phyloP scores from a whole-genome alignment of 2,329 filamentous ascomycete genomes.

The Microcyclospora tardicrescens region DNA sequence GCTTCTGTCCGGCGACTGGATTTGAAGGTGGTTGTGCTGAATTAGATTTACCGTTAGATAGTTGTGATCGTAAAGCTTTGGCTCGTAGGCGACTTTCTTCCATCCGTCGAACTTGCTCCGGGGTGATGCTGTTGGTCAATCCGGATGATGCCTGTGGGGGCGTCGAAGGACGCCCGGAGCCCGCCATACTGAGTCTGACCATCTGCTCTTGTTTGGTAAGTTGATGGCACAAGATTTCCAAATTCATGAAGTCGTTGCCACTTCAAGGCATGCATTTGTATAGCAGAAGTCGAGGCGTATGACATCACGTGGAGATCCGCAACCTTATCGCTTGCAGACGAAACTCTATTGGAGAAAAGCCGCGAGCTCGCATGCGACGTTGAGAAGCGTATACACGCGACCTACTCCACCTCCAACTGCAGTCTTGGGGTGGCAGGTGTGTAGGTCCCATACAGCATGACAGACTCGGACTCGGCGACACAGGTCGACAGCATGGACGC shows the following conservation, averaged over 20 bases:
- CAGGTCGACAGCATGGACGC: conserved; percentile 37
- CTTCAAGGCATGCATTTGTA: too few species aligned
- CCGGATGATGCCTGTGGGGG: conserved; percentile 31
- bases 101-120: conserved; percentile 48
- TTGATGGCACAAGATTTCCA: too few species aligned
- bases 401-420: background rate
- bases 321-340: too few species aligned
- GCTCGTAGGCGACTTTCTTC: conserved; percentile 80
- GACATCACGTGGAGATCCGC: too few species aligned
- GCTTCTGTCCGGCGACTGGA: conserved; percentile 51
- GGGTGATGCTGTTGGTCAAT: conserved; percentile 39
- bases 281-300: too few species aligned
- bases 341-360: too few species aligned
- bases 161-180: conserved; percentile 32
- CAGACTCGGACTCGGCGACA: background rate
- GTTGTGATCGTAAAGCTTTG: conserved; percentile 67
- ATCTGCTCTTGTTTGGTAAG: too few species aligned
- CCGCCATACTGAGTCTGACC: conserved; percentile 14
- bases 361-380: too few species aligned
- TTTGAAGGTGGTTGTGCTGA: conserved; percentile 12
- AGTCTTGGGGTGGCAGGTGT: background rate
- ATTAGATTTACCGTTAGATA: conserved; percentile 37
- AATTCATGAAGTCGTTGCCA: too few species aligned
- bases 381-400: too few species aligned
- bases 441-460: conserved; percentile 10